phyloP scores from a whole-genome alignment of 768 basidiomycete genomes.

The Pluteus cervinus region DNA sequence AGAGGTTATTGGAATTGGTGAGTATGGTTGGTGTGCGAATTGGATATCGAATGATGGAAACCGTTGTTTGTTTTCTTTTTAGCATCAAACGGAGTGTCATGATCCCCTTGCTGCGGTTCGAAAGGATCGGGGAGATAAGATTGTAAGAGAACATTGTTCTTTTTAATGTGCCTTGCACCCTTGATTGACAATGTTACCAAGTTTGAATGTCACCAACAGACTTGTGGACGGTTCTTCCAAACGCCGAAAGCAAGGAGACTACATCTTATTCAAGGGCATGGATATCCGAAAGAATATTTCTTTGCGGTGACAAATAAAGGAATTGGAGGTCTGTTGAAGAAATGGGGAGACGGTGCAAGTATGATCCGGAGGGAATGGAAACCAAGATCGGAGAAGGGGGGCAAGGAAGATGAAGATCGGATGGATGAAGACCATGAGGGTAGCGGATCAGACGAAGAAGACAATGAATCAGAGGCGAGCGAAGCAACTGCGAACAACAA shows the following conservation, averaged over 20 bases:
- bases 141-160: constrained; percentile 41
- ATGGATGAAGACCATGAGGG: constrained; percentile 17
- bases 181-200: constrained; percentile 9
- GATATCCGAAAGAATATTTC: constrained; percentile 85
- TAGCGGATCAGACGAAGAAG: constrained; percentile 15
- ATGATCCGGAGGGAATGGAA: constrained; percentile 75
- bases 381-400: constrained; percentile 15
- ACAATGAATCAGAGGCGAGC: constrained; percentile 18
- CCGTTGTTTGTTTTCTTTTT: constrained; percentile 6
- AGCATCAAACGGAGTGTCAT: constrained; percentile 86
- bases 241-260: constrained; percentile 73
- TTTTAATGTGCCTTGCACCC: constrained; percentile 6
- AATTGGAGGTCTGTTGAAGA: constrained; percentile 69
- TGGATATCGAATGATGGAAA: too few species aligned
- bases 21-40: constrained; percentile 26
- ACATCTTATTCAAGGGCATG: constrained; percentile 78
- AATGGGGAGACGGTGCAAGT: constrained; percentile 82
- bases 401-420: constrained; percentile 8
- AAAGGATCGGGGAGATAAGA: constrained; percentile 80
- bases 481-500: constrained; percentile 17
- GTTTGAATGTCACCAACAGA: constrained; percentile 76
- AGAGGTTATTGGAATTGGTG: constrained; percentile 71
- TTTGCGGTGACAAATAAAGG: constrained; percentile 91
- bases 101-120: constrained; percentile 76
- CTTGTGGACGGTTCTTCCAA: constrained; percentile 54